These are phyloP conservation scores for Pouteria campechiana DNA, from an alignment of 179 eudicot species.

Conservation along the genomic window DNA sequence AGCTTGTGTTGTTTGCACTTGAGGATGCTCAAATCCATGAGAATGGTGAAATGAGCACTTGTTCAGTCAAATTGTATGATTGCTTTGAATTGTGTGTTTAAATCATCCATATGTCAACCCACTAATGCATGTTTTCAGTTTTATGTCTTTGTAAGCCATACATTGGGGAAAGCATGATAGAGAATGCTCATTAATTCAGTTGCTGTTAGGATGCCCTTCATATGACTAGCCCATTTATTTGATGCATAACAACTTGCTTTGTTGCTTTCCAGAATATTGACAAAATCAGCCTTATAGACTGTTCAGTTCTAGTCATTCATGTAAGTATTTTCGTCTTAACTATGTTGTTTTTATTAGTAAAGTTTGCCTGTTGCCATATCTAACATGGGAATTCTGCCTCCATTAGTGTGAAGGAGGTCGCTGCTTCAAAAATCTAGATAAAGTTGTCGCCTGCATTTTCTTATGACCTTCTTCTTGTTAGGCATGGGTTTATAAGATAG, in stretches of 20 bases:
- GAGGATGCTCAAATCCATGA: no score
- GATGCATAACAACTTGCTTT: not conserved
- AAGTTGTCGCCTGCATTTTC: not conserved
- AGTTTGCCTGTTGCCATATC: not conserved
- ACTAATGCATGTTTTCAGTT: no score
- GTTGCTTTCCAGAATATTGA: constrained; percentile 56
- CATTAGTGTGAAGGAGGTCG: not conserved
- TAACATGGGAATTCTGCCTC: not conserved
- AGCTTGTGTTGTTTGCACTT: no score
- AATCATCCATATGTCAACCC: no score
- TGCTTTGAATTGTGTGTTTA: no score
- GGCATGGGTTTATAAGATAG: not conserved
- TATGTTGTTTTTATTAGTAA: not conserved
- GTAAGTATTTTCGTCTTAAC: constrained; percentile 26
- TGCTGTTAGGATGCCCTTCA: no score
- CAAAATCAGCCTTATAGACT: constrained; percentile 65
- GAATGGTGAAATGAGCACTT: no score
- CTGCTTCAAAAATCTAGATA: not conserved
- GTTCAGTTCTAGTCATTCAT: constrained; percentile 79
- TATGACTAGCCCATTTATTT: no score
- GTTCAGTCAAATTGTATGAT: no score
- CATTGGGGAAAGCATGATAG: no score
- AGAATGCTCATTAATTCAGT: no score
- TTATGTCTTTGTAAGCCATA: no score
- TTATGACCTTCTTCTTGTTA: not conserved